Conservation (phyloP, 2,329 filamentous ascomycete species). For the Trichophaea hybrida region DNA sequence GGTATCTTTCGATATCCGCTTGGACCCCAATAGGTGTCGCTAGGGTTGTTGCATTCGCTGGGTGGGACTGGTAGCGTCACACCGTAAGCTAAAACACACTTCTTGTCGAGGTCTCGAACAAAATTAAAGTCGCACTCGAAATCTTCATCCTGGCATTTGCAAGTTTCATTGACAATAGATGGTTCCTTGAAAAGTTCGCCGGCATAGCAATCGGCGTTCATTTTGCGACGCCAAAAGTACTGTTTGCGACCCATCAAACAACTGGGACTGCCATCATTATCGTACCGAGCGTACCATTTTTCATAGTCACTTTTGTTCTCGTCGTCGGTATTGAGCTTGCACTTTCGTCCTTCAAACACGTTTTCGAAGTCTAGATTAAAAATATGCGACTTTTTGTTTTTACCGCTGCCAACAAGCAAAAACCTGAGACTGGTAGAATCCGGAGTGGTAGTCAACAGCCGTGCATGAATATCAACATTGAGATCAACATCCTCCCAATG, state of each 20-base stretch:
- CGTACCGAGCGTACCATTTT: conserved; percentile 70
- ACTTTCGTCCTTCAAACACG: conserved; percentile 59
- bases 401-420: conserved; percentile 51
- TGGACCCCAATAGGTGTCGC: conserved; percentile 64
- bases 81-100: conserved; percentile 47
- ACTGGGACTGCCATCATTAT: conserved; percentile 63
- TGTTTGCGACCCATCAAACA: conserved; percentile 97
- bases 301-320: conserved; percentile 43
- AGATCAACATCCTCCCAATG: conserved; percentile 63
- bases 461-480: conserved; percentile 52
- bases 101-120: conserved; percentile 43
- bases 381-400: conserved; percentile 42
- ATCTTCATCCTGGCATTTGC: conserved; percentile 68
- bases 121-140: conserved; percentile 98
- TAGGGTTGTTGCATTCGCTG: conserved; percentile 55
- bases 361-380: conserved; percentile 72
- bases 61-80: conserved; percentile 52
- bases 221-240: conserved; percentile 70
- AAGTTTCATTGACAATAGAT: conserved; percentile 52
- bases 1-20: conserved; percentile 90
- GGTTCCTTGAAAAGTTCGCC: conserved; percentile 73
- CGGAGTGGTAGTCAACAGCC: conserved; percentile 68
- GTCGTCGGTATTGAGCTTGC: conserved; percentile 49
- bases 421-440: conserved; percentile 93
- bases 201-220: conserved; percentile 77